Base-by-base conservation (phyloP, 2,329 filamentous ascomycete genomes). In the Cladophialophora exuberans region DNA sequence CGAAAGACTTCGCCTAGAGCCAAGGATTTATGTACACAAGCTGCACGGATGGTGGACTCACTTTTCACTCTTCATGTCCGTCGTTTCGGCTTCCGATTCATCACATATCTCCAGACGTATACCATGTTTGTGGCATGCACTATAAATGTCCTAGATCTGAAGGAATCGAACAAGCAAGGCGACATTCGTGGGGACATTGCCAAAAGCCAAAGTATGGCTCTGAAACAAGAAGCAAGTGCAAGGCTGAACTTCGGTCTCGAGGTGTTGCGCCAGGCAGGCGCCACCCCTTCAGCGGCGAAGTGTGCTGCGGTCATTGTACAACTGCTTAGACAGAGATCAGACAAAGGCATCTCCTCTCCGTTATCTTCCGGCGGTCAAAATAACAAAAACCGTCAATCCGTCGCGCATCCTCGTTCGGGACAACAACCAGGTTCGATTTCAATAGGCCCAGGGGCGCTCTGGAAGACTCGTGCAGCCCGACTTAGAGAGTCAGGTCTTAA, bases 111-210 rank as follows among this genome's bases (percentile, higher is more conserved):
- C 17, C 48, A 51, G 17, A 51, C 36, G 3, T 51, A 51, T 22
- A 51, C 48, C 48, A 51, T 51, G 48, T 51, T 51, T 31, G 48
- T 51, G 35, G 48, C 48, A 20, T 51, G 48, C 48, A 51, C 48
- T 9, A 43, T 51, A 10, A 51, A 51, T 26, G 48, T 51, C 17
- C 36, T 51, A 11, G 36, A 51, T 31, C 28, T 51, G 36, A 51
- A 51, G 35, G 48, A 51, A 18, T 43, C 39, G 3, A 26, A 36
- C 13, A 25, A 15, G 26, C 26, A 25, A 35, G 44, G 26, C 13
- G 10, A 6, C 13, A 11, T 28, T n/a, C 18, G 22, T 25, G 30
- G 31, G 9, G 15, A 23, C 15, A n/a, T n/a, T 20, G 13, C 11
- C 4, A 25, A 7, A 9, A 18, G 30, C 25, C 17, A 33, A 35